A percentile compares a stretch with the other conserved stretches of the same genome.
phyloP scores from a whole-genome alignment of 192 early-diverging fungal species.

The Linnemannia schmuckeri region DNA sequence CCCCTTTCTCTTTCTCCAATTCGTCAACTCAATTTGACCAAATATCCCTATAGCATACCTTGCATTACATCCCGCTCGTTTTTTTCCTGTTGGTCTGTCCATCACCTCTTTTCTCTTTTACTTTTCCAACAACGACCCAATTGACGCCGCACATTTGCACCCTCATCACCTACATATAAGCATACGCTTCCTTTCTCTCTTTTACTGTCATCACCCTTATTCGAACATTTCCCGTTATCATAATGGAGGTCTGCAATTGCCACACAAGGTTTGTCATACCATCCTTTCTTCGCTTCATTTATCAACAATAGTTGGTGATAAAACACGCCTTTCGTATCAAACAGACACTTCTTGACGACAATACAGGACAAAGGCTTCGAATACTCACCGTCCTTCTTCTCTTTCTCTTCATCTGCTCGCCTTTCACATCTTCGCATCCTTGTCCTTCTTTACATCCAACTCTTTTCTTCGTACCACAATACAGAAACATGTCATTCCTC shows the following conservation, averaged over 20 bases:
- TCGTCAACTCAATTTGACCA: background rate
- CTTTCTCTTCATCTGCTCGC: background rate
- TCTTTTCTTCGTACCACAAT: background rate
- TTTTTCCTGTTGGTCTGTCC: background rate
- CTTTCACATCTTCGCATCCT: too few species aligned
- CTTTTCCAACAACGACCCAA: background rate
- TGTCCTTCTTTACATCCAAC: background rate
- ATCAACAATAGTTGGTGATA: too few species aligned
- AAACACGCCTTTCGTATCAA: too few species aligned
- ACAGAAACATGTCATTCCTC: conserved; percentile 38
- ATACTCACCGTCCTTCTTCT: background rate
- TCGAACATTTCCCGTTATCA: background rate
- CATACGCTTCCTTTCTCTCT: background rate
- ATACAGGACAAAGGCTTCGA: too few species aligned
- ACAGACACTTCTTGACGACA: too few species aligned
- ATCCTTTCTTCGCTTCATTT: background rate
- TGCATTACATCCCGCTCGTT: background rate
- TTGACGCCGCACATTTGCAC: background rate
- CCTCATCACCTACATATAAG: background rate
- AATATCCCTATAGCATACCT: background rate
- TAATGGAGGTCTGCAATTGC: conserved; percentile 18
- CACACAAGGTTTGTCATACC: background rate
- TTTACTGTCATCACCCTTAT: background rate
- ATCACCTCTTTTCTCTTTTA: background rate
- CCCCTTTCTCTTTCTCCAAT: background rate